Evolutionary conservation across 805 yeast species (phyloP).

Genomic region (Zygoascus flipseniorum): DNA sequence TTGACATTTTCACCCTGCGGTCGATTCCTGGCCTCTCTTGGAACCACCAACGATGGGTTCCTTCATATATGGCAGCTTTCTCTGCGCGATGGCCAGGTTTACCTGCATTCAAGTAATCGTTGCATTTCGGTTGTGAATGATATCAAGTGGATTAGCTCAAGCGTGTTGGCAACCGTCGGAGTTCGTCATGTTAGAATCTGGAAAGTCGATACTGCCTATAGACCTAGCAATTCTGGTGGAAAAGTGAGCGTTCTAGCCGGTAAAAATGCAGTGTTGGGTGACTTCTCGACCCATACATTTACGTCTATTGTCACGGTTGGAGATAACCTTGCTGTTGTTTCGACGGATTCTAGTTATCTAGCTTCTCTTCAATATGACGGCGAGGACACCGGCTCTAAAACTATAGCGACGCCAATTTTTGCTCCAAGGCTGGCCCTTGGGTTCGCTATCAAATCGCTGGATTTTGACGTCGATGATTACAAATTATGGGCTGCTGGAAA

Average conservation of each 20-base stretch:
- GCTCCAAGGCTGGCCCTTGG: conserved; percentile 9
- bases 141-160: conserved; percentile 45
- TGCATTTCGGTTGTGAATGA: conserved; percentile 54
- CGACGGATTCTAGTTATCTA: conserved; percentile 23
- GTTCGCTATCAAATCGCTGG: conserved; percentile 16
- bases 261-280: conserved; percentile 48
- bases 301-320: conserved; percentile 35
- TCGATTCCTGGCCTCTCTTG: conserved; percentile 48
- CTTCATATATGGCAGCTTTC: conserved; percentile 50
- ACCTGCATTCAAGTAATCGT: conserved; percentile 45
- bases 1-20: conserved; percentile 54
- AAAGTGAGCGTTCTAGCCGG: conserved; percentile 38
- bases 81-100: conserved; percentile 23
- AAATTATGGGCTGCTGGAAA: not conserved
- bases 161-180: conserved; percentile 48
- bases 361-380: conserved; percentile 6
- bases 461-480: conserved; percentile 14
- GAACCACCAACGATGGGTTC: conserved; percentile 62
- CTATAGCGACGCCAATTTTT: conserved; percentile 9
- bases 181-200: conserved; percentile 55
- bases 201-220: conserved; percentile 30
- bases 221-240: conserved; percentile 13
- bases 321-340: conserved; percentile 21
- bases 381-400: conserved; percentile 7
- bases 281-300: conserved; percentile 25